A percentile compares a stretch with the other conserved stretches of the same genome.
Conservation (phyloP, 306 rosid species). For the Calophaca sinica region DNA sequence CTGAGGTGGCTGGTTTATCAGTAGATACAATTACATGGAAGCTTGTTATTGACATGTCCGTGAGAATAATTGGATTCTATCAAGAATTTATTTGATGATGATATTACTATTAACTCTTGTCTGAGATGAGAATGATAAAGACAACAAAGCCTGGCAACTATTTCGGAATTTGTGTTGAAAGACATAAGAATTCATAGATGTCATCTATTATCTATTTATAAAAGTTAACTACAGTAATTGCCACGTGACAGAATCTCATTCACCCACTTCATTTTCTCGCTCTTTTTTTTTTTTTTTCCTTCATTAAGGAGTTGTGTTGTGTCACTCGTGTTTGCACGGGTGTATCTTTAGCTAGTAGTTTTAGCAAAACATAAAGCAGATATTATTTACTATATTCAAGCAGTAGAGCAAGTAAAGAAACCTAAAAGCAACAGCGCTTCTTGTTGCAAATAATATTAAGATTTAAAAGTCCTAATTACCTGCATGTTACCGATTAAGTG, state of each 20-base stretch:
- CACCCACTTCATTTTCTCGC: too few relatives aligned
- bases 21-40: not conserved
- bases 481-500: conserved; percentile 98
- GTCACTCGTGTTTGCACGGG: too few relatives aligned
- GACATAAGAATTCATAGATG: conserved; percentile 7
- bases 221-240: too few relatives aligned
- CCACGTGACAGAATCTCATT: too few relatives aligned
- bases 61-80: conserved; percentile 5
- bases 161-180: conserved; percentile 7
- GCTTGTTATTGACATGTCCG: not conserved
- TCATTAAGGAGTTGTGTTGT: too few relatives aligned
- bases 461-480: conserved; percentile 60
- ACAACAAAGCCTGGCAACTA: not conserved
- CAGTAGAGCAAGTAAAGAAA: not conserved
- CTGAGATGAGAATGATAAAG: not conserved
- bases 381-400: not conserved
- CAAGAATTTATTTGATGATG: not conserved
- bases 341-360: too few relatives aligned
- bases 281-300: too few relatives aligned
- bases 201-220: too few relatives aligned
- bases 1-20: not conserved
- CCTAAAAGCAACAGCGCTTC: not conserved
- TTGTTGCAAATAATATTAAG: too few relatives aligned
- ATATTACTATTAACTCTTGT: not conserved
- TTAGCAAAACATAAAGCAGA: not conserved